phyloP scores from a whole-genome alignment of 345 rosid genomes.

The Turritis glabra region DNA sequence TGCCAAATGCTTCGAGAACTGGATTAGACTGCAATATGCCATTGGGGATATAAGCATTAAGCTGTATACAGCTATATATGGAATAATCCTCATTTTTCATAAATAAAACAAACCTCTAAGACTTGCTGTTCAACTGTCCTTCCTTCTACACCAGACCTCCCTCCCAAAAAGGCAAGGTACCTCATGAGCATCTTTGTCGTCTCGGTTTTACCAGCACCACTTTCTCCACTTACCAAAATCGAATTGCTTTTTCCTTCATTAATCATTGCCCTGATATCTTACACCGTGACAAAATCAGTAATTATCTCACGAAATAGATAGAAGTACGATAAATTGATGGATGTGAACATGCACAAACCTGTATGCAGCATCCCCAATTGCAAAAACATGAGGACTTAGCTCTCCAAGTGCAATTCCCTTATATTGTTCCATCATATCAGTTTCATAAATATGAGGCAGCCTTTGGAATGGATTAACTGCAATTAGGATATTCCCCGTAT shows the following conservation, averaged over 20 bases:
- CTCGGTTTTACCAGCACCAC: slow-evolving; percentile 99
- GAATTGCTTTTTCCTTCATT: slow-evolving; percentile 89
- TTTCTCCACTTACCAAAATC: slow-evolving; percentile 95
- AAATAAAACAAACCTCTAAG: slow-evolving; percentile 60
- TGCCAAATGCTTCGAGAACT: slow-evolving; percentile 97
- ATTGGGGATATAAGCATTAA: slow-evolving; percentile 11
- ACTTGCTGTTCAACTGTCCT: slow-evolving; percentile 97
- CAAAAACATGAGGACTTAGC: slow-evolving; percentile 95
- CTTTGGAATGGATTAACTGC: slow-evolving; percentile 96
- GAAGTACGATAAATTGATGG: neutral
- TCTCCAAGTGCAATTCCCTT: slow-evolving; percentile 80
- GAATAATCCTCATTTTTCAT: slow-evolving; percentile 7
- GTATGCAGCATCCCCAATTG: slow-evolving; percentile 90
- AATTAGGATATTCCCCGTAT: slow-evolving; percentile 85
- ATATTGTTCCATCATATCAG: slow-evolving; percentile 95
- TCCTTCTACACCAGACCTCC: slow-evolving; percentile 92
- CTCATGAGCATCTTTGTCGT: slow-evolving; percentile 98
- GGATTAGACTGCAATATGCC: slow-evolving; percentile 77
- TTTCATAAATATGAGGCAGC: slow-evolving; percentile 86
- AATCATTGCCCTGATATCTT: slow-evolving; percentile 73
- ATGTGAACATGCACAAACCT: slow-evolving; percentile 47
- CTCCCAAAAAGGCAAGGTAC: slow-evolving; percentile 88
- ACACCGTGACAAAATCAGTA: slow-evolving; percentile 35
- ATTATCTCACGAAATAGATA: neutral
- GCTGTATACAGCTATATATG: neutral